Percentiles rank a stretch among this genome's conserved stretches.
Conservation (phyloP, 495 filamentous ascomycete species). For the Talaromyces thailandensis region DNA sequence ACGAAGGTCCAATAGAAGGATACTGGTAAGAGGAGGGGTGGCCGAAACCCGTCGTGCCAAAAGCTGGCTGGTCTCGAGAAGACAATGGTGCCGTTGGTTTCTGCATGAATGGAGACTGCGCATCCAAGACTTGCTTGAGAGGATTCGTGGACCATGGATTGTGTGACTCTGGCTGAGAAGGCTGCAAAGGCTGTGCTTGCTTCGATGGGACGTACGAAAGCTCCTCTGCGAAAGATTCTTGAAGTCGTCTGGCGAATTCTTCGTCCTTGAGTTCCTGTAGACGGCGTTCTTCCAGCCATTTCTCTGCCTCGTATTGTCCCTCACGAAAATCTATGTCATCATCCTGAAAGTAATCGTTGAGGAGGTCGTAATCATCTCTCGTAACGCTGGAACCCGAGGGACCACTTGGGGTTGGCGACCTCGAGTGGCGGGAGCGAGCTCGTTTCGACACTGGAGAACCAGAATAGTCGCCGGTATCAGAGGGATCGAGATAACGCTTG, state of each 20-base stretch:
- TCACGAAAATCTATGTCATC: background rate
- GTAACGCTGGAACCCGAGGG: background rate
- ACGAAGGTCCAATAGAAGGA: background rate
- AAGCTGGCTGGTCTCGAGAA: background rate
- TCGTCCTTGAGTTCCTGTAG: conserved; percentile 37
- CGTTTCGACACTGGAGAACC: background rate
- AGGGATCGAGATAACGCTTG: background rate
- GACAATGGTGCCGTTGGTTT: background rate
- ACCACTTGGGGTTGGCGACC: background rate
- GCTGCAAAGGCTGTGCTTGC: background rate
- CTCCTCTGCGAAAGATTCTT: conserved; percentile 13
- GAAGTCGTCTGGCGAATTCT: conserved; percentile 36
- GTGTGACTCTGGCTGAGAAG: conserved; percentile 1
- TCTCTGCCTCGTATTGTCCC: conserved; percentile 19
- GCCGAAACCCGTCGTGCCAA: background rate
- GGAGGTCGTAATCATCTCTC: background rate
- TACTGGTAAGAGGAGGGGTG: background rate
- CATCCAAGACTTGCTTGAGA: background rate
- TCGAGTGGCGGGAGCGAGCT: background rate
- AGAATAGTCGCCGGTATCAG: conserved; percentile 1
- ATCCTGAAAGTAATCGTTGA: background rate
- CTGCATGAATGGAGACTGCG: background rate
- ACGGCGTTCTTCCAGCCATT: conserved; percentile 19
- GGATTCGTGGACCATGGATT: background rate
- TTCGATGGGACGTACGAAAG: conserved; percentile 6